These are phyloP conservation scores for Lyophyllum shimeji DNA, from an alignment of 768 basidiomycete species.

Conservation along the genomic window DNA sequence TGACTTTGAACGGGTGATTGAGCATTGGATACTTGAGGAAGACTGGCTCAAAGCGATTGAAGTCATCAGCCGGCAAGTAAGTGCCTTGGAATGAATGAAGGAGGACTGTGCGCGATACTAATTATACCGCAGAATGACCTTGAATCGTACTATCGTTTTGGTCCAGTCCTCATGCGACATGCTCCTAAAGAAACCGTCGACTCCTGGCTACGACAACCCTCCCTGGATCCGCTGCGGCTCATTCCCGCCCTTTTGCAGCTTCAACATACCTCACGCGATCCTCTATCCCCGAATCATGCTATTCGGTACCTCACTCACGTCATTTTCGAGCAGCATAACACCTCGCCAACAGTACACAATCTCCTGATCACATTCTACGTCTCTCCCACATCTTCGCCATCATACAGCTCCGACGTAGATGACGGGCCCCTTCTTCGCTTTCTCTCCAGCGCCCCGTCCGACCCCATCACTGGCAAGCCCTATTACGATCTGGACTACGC, in stretches of 20 bases:
- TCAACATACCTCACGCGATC: slow-evolving; percentile 71
- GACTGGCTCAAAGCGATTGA: slow-evolving; percentile 91
- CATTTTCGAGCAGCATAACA: slow-evolving; percentile 78
- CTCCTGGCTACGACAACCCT: slow-evolving; percentile 82
- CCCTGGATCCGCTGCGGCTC: slow-evolving; percentile 79
- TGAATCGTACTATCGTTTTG: slow-evolving; percentile 92
- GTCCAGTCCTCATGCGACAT: slow-evolving; percentile 82
- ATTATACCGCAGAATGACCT: slow-evolving; percentile 59
- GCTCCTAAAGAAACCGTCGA: slow-evolving; percentile 90
- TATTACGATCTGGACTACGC: slow-evolving; percentile 99
- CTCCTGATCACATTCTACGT: slow-evolving; percentile 88
- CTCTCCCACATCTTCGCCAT: slow-evolving; percentile 43
- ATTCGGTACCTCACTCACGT: slow-evolving; percentile 86
- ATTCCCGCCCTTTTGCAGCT: slow-evolving; percentile 86
- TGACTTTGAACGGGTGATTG: slow-evolving; percentile 82
- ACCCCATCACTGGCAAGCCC: slow-evolving; percentile 81
- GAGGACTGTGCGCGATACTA: slow-evolving; percentile 5
- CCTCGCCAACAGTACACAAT: slow-evolving; percentile 89
- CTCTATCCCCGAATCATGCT: slow-evolving; percentile 78
- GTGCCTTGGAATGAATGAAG: slow-evolving; percentile 16
- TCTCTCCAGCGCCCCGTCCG: slow-evolving; percentile 75
- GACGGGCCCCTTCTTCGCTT: slow-evolving; percentile 82
- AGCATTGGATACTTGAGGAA: slow-evolving; percentile 91
- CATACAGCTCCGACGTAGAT: slow-evolving; percentile 42
- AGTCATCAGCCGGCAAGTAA: slow-evolving; percentile 85